Evolutionary conservation across 805 yeast species (phyloP), one percentile per base, ranked within the genome.

Genomic region (Candida ovalis): DNA sequence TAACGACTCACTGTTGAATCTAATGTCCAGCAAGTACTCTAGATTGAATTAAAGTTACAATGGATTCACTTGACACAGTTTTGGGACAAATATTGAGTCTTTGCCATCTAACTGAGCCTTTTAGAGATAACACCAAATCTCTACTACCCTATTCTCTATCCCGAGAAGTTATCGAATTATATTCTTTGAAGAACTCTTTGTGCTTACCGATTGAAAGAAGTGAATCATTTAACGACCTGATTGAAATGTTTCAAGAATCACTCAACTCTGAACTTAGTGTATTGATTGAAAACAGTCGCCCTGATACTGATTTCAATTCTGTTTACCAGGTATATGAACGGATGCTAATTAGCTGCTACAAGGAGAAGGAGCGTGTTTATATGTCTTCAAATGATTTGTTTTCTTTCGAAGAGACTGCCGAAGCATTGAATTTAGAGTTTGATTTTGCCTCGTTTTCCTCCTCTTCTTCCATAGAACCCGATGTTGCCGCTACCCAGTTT

Each of bases 1-100:
- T 35, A n/a, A n/a, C 18, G 23, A 18, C 23, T 35, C 4, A 35
- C 18, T 13, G 39, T 35, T 21, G 22, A 35, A n/a, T 4, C 17
- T 35, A 37, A 10, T 37, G 23, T 18, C 15, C 25, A 30, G 5
- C 15, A 30, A 17, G n/a, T n/a, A 30, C 28, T 25, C 28, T 7
- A 7, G 10, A 25, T 25, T 25, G 28, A 25, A 36, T 22, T 1
- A 8, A 7, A 27, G 5, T 13, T 4, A 41, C 37, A 3, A 44
- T 44, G 47, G 47, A 44, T 3, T 37, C 24, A 10, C 5, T 38
- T 4, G 47, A 44, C 24, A 25, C 42, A 10, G 22, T 44, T 37
- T 21, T 44, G n/a, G 36, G 42, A 6, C 35, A 37, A 5, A 22
- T 44, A 5, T 44, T 44, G 18, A 44, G 33, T 25, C 24, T 44